These are phyloP conservation scores for Teunomyces barrocoloradensis DNA, from an alignment of 805 yeast genomes.

Conservation along the genomic window DNA sequence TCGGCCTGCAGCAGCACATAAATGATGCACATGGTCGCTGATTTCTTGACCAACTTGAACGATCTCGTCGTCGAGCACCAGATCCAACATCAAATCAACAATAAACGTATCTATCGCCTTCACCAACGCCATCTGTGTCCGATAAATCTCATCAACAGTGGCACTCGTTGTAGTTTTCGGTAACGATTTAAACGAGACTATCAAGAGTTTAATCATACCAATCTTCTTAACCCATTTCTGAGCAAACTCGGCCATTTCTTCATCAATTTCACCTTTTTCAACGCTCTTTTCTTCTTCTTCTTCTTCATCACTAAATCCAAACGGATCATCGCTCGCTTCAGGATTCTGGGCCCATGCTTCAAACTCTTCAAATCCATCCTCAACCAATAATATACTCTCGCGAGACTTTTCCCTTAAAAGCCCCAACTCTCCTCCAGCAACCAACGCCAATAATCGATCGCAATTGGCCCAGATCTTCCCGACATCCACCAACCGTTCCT, in stretches of 20 bases:
- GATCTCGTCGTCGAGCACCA: constrained; percentile 33
- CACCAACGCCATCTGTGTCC: constrained; percentile 41
- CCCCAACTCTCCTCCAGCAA: constrained; percentile 53
- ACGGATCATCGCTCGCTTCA: constrained; percentile 48
- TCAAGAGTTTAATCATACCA: constrained; percentile 54
- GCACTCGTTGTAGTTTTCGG: constrained; percentile 44
- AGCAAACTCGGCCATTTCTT: constrained; percentile 39
- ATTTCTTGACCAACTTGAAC: constrained; percentile 10
- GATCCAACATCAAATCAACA: constrained; percentile 52
- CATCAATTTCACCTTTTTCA: constrained; percentile 11
- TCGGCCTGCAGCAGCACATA: constrained; percentile 39
- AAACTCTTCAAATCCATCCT: constrained; percentile 66
- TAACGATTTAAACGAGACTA: constrained; percentile 59
- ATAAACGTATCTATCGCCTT: constrained; percentile 56
- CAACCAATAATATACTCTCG: constrained; percentile 45
- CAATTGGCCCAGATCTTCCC: constrained; percentile 75
- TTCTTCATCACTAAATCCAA: constrained; percentile 41
- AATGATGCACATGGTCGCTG: constrained; percentile 23
- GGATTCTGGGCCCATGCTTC: constrained; percentile 71
- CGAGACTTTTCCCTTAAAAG: constrained; percentile 47
- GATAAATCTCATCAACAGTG: constrained; percentile 47
- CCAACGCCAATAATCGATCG: constrained; percentile 42
- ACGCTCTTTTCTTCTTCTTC: constrained; percentile 11
- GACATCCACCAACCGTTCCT: constrained; percentile 49
- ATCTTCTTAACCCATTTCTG: constrained; percentile 51